These are phyloP conservation scores for Backusella sp. DNA, from an alignment of 192 early-diverging fungal genomes.

Conservation along the genomic window DNA sequence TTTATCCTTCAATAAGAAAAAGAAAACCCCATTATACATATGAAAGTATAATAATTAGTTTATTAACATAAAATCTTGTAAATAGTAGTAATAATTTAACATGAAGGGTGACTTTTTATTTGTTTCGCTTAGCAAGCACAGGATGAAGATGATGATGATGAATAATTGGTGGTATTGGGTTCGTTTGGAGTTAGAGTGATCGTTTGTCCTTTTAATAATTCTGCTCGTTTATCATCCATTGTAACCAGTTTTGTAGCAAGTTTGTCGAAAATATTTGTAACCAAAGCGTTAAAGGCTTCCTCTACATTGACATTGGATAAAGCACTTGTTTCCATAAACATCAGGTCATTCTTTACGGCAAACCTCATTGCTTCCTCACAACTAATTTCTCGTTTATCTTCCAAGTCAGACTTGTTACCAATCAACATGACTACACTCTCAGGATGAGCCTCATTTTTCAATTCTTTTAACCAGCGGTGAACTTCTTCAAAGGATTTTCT, in stretches of 20 bases:
- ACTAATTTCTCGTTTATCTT: constrained; percentile 65
- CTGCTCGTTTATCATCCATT: constrained; percentile 11
- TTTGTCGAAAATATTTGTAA: constrained; percentile 11
- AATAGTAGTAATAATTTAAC: neutral
- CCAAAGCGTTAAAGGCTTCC: constrained; percentile 58
- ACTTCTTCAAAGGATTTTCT: constrained; percentile 69
- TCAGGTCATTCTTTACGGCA: constrained; percentile 76
- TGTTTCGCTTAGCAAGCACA: neutral
- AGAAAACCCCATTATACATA: neutral
- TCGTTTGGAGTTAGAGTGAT: neutral
- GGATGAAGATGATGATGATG: neutral
- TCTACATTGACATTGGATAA: constrained; percentile 78
- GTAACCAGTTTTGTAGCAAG: neutral
- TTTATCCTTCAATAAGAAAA: neutral
- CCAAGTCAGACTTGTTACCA: constrained; percentile 89
- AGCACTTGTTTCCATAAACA: constrained; percentile 84
- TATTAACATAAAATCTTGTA: neutral
- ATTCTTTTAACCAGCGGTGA: constrained; percentile 78
- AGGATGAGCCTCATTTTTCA: constrained; percentile 86
- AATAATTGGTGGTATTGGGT: neutral
- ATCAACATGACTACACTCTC: constrained; percentile 88
- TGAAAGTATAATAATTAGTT: neutral
- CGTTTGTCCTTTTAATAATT: neutral
- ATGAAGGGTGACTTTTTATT: neutral
- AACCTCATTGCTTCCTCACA: constrained; percentile 83